phyloP scores from a whole-genome alignment of 2,329 filamentous ascomycete genomes.

The Diaporthe vexans region DNA sequence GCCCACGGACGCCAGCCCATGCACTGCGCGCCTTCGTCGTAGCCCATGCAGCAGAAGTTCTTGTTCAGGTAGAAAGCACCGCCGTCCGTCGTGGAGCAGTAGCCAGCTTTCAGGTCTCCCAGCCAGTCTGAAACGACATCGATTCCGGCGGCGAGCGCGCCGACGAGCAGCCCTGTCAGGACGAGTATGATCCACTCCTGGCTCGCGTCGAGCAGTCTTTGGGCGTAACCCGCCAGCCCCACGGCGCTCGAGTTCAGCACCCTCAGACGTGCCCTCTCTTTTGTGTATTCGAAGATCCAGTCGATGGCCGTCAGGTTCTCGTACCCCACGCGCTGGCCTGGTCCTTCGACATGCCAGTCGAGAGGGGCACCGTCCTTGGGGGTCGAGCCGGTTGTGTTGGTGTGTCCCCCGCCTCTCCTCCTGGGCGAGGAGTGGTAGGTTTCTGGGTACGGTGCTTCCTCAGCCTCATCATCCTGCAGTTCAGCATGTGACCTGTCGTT shows the following conservation, averaged over 20 bases:
- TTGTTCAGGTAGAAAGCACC: slow-evolving; percentile 93
- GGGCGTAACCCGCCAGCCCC: slow-evolving; percentile 80
- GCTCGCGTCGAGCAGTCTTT: slow-evolving; percentile 83
- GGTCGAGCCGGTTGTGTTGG: slow-evolving; percentile 29
- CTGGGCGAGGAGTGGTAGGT: slow-evolving; percentile 34
- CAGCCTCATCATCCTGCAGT: neutral
- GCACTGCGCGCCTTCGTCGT: slow-evolving; percentile 86
- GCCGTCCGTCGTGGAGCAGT: slow-evolving; percentile 83
- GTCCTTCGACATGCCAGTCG: slow-evolving; percentile 94
- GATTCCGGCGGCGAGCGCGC: slow-evolving; percentile 87
- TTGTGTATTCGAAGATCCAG: slow-evolving; percentile 99
- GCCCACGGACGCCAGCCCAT: slow-evolving; percentile 91
- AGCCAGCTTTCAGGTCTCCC: slow-evolving; percentile 90
- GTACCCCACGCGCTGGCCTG: slow-evolving; percentile 91
- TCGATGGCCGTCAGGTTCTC: slow-evolving; percentile 98
- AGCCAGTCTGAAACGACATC: slow-evolving; percentile 95
- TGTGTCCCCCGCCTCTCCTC: slow-evolving; percentile 23
- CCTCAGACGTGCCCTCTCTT: slow-evolving; percentile 91
- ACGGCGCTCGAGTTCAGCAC: slow-evolving; percentile 77
- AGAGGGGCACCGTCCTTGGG: slow-evolving; percentile 64
- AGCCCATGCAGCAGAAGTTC: slow-evolving; percentile 93
- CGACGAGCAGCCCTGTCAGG: slow-evolving; percentile 86
- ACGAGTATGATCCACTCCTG: slow-evolving; percentile 94
- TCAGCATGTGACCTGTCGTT: slow-evolving; percentile 31
- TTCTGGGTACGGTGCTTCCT: neutral